A percentile compares a stretch with the other conserved stretches of the same genome.
phyloP scores from a whole-genome alignment of 495 filamentous ascomycete genomes.

The Penicillium odoratum region DNA sequence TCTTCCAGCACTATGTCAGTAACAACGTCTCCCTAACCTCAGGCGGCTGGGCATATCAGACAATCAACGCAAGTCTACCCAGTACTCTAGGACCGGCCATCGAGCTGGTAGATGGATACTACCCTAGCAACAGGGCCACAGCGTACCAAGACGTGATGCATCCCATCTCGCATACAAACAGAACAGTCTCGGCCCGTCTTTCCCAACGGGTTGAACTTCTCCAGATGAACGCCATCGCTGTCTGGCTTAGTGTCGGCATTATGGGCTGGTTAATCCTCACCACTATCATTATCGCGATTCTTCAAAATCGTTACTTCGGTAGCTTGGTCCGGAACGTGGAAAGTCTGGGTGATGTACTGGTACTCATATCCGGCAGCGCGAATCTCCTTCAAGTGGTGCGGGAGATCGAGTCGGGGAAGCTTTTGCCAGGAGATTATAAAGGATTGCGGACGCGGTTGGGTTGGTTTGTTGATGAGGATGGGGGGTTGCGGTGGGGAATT shows the following conservation, averaged over 20 bases:
- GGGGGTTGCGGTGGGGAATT: conserved; percentile 20
- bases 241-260: conserved; percentile 38
- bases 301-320: conserved; percentile 25
- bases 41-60: conserved; percentile 33
- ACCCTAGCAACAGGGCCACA: conserved; percentile 1
- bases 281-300: conserved; percentile 22
- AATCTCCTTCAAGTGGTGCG: conserved; percentile 21
- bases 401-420: conserved; percentile 17
- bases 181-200: conserved; percentile 16
- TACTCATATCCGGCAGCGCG: conserved; percentile 20
- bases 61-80: conserved; percentile 30
- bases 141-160: conserved; percentile 21
- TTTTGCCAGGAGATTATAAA: conserved; percentile 11
- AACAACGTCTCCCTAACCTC: conserved; percentile 23
- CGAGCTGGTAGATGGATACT: conserved; percentile 6
- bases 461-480: conserved; percentile 25
- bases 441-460: conserved; percentile 18
- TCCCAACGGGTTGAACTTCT: conserved; percentile 29
- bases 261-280: conserved; percentile 33
- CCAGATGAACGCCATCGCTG: conserved; percentile 31
- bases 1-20: conserved; percentile 42
- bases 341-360: conserved; percentile 21
- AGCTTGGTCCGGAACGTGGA: conserved; percentile 24
- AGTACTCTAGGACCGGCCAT: conserved; percentile 14
- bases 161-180: conserved; percentile 24